These are phyloP conservation scores for Raphanus sativus DNA, from an alignment of 345 rosid species.

Conservation along the genomic window DNA sequence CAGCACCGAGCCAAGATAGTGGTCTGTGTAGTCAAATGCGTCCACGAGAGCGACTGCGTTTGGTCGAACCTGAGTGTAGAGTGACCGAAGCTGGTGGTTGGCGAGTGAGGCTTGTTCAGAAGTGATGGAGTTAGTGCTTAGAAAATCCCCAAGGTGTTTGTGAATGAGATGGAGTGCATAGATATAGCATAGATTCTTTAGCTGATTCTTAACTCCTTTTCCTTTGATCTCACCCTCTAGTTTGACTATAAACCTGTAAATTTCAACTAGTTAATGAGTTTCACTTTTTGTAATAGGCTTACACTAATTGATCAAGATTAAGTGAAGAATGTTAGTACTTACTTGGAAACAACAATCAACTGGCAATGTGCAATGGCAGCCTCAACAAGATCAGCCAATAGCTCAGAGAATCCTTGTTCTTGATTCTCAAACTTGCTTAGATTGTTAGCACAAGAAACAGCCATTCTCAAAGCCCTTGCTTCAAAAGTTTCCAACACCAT, in stretches of 20 bases:
- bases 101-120: conserved; percentile 49
- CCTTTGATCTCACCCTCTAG: conserved; percentile 59
- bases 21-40: conserved; percentile 73
- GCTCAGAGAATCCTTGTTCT: conserved; percentile 83
- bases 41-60: conserved; percentile 83
- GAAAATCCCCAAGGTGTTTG: conserved; percentile 77
- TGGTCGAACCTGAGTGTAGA: conserved; percentile 73
- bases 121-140: conserved; percentile 46
- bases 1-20: conserved; percentile 67
- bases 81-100: conserved; percentile 65
- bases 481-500: conserved; percentile 77
- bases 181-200: conserved; percentile 18
- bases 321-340: conserved; percentile 17
- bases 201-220: conserved; percentile 56
- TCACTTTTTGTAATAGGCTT: neutral
- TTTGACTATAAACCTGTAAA: conserved; percentile 72
- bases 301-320: no score
- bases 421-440: conserved; percentile 61
- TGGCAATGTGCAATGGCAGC: conserved; percentile 93
- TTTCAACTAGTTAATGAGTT: neutral
- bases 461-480: conserved; percentile 81
- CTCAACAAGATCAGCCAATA: conserved; percentile 66
- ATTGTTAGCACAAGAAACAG: conserved; percentile 63
- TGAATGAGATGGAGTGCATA: conserved; percentile 69
- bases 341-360: conserved; percentile 88